These are phyloP conservation scores for Fusarium heterosporum DNA, from an alignment of 2,329 filamentous ascomycete genomes.

Conservation along the genomic window DNA sequence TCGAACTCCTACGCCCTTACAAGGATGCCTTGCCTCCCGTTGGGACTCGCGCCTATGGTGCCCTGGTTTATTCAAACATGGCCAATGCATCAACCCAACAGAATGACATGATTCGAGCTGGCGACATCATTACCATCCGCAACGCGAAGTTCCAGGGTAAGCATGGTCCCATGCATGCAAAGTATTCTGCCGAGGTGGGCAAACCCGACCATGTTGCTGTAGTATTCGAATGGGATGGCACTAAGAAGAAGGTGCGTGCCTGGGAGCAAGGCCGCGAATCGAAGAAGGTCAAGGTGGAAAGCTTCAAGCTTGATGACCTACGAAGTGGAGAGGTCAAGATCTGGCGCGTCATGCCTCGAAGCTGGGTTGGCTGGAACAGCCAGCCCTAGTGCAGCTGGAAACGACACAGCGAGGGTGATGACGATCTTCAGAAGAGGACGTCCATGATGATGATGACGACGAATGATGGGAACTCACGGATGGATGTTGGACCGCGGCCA, in stretches of 20 bases:
- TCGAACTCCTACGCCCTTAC: constrained; percentile 80
- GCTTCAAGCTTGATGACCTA: constrained; percentile 92
- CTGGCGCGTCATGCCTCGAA: constrained; percentile 92
- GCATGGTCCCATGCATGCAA: constrained; percentile 93
- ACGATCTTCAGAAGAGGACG: constrained; percentile 22
- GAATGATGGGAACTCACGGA: constrained; percentile 28
- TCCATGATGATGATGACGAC: constrained; percentile 33
- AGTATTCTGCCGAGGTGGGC: constrained; percentile 89
- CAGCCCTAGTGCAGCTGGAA: constrained; percentile 61
- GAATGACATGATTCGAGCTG: constrained; percentile 91
- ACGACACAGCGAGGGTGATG: constrained; percentile 21
- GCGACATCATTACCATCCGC: constrained; percentile 92
- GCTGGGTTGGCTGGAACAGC: constrained; percentile 90
- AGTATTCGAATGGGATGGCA: constrained; percentile 97
- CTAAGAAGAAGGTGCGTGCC: constrained; percentile 94
- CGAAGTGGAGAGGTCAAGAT: constrained; percentile 95
- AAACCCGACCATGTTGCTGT: constrained; percentile 90
- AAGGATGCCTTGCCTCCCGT: constrained; percentile 82
- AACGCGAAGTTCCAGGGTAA: constrained; percentile 97
- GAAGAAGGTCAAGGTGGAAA: constrained; percentile 93
- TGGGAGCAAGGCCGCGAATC: constrained; percentile 97
- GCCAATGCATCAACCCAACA: constrained; percentile 93
- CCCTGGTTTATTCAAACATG: constrained; percentile 92
- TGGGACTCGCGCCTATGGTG: constrained; percentile 90
- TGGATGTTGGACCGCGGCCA: constrained; percentile 20